Percentiles rank a stretch among this genome's conserved stretches.
Evolutionary conservation across 225 moss, liverwort and hornwort genomes (phyloP).

Genomic region (Pseudisothecium myosuroides): DNA sequence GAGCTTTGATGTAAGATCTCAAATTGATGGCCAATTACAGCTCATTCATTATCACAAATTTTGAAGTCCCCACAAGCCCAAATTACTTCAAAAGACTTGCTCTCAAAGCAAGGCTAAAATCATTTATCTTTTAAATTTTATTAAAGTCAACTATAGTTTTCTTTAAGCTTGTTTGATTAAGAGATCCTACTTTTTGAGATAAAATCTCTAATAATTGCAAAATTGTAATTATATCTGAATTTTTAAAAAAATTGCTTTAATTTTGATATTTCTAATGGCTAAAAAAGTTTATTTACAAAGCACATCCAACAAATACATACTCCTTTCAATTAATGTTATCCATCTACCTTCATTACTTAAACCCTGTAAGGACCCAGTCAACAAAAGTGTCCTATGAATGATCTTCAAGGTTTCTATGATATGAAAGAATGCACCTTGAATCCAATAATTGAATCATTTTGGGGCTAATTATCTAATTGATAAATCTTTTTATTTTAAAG

Average conservation of each 20-base stretch:
- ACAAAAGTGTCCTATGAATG: neutral
- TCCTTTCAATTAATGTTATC: neutral
- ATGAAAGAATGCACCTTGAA: neutral
- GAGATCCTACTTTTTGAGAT: neutral
- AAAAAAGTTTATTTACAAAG: neutral
- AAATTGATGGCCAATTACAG: neutral
- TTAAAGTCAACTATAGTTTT: neutral
- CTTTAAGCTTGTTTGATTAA: neutral
- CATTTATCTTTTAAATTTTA: neutral
- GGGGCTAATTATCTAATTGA: accelerated
- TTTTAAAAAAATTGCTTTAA: neutral
- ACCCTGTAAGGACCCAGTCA: accelerated
- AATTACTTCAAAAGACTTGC: neutral
- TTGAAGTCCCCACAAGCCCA: neutral
- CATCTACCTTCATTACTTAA: neutral
- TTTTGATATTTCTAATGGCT: neutral
- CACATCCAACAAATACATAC: neutral
- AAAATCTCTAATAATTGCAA: neutral
- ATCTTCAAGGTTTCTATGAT: neutral
- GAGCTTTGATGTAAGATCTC: neutral
- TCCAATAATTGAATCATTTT: neutral
- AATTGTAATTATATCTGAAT: neutral
- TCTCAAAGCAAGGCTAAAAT: neutral
- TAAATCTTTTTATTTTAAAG: accelerated
- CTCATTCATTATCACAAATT: neutral